phyloP scores from a whole-genome alignment of 2,329 filamentous ascomycete species.

The Fusarium avenaceum region DNA sequence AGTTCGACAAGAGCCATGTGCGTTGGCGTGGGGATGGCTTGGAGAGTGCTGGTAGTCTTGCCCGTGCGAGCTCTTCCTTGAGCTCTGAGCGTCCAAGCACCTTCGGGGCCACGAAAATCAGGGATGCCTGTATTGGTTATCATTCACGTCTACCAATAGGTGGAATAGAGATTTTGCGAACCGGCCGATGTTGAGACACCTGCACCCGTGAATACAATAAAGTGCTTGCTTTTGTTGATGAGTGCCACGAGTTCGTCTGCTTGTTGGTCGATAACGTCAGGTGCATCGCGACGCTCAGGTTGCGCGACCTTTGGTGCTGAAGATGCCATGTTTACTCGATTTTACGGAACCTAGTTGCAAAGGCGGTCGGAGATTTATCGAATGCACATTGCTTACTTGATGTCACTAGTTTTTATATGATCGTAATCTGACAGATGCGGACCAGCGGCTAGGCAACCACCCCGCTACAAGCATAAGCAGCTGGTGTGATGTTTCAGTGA shows the following conservation, averaged over 20 bases:
- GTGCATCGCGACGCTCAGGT: constrained; percentile 31
- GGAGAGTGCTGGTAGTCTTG: constrained; percentile 55
- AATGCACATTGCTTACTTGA: not conserved
- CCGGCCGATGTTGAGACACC: constrained; percentile 63
- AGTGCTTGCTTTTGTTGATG: constrained; percentile 60
- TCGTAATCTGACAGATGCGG: not conserved
- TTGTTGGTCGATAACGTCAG: constrained; percentile 49
- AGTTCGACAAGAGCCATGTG: constrained; percentile 63
- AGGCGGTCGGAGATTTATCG: no score
- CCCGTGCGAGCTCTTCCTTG: constrained; percentile 55
- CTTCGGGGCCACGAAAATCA: constrained; percentile 63
- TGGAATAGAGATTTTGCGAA: not conserved
- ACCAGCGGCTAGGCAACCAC: constrained; percentile 20
- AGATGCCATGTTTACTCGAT: constrained; percentile 16
- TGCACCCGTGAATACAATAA: constrained; percentile 63
- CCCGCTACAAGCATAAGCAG: constrained; percentile 26
- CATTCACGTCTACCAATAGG: accelerated
- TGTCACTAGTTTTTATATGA: not conserved
- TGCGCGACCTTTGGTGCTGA: constrained; percentile 32
- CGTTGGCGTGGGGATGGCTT: constrained; percentile 60
- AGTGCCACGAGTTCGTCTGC: constrained; percentile 54
- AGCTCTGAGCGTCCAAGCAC: constrained; percentile 60
- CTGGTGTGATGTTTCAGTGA: not conserved
- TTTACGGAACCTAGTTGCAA: accelerated
- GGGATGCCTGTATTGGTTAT: constrained; percentile 56